phyloP scores from a whole-genome alignment of 2,329 filamentous ascomycete genomes.

The Fulvia fulva region DNA sequence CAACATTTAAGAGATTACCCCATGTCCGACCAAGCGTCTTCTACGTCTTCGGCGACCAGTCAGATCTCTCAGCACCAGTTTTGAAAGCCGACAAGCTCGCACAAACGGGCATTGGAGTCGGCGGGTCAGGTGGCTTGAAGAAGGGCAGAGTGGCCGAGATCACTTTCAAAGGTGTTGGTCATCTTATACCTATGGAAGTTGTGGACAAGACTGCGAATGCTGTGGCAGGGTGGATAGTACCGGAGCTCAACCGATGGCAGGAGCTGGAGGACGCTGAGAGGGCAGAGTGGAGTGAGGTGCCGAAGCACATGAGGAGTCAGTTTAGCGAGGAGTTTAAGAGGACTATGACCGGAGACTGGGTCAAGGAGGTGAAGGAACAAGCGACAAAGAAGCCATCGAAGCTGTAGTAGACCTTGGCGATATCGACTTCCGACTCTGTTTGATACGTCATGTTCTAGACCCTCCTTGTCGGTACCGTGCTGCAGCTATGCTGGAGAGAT shows the following conservation, averaged over 20 bases:
- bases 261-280: constrained; percentile 26
- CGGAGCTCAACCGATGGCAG: constrained; percentile 35
- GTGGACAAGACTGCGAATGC: constrained; percentile 62
- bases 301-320: constrained; percentile 24
- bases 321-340: constrained; percentile 29
- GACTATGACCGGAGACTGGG: constrained; percentile 24
- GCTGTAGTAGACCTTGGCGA: not conserved
- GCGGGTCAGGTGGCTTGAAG: constrained; percentile 63
- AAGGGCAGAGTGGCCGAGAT: constrained; percentile 65
- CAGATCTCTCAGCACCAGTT: constrained; percentile 52
- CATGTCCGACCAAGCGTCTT: constrained; percentile 61
- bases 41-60: constrained; percentile 64
- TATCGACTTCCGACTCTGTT: too few species aligned
- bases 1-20: constrained; percentile 56
- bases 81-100: constrained; percentile 57
- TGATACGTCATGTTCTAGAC: too few species aligned
- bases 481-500: not conserved
- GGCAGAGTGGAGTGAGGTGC: constrained; percentile 27
- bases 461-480: too few species aligned
- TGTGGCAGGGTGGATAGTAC: constrained; percentile 35
- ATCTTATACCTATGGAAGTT: constrained; percentile 80
- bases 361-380: not conserved
- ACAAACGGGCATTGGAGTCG: constrained; percentile 60
- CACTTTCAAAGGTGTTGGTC: constrained; percentile 62
- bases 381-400: not conserved